A percentile compares a stretch with the other conserved stretches of the same genome.
phyloP scores from a whole-genome alignment of 768 basidiomycete genomes.

The Sporobolomyces phaffii region DNA sequence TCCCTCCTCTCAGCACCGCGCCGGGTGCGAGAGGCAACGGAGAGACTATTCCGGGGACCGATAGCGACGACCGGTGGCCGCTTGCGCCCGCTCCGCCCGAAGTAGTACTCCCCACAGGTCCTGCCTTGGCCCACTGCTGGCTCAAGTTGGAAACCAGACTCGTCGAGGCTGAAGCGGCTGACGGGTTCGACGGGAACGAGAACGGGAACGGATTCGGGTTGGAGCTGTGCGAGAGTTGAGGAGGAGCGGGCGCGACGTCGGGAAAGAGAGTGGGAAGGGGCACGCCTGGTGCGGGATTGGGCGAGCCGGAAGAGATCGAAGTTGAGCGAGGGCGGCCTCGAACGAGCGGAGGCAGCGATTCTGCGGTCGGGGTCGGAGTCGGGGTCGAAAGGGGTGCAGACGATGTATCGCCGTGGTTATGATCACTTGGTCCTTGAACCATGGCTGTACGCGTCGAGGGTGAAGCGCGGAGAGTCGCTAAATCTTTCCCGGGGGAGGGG shows the following conservation, averaged over 20 bases:
- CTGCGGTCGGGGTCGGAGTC: background rate
- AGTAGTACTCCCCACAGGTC: background rate
- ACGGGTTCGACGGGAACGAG: background rate
- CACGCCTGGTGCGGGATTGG: conserved; percentile 10
- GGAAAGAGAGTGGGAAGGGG: conserved; percentile 21
- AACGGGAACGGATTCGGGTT: background rate
- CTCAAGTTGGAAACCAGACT: conserved; percentile 2
- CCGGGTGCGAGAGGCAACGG: conserved; percentile 23
- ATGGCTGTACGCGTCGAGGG: background rate
- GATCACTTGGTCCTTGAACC: background rate
- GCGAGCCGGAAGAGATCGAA: conserved; percentile 32
- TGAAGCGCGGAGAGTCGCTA: too few species aligned
- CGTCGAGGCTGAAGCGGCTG: background rate
- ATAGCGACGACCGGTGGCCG: conserved; percentile 12
- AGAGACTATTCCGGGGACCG: conserved; percentile 22
- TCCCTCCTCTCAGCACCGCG: conserved; percentile 1
- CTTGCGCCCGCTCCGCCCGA: conserved; percentile 12
- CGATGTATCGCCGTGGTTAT: background rate
- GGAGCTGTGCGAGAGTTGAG: background rate
- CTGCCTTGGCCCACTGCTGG: background rate
- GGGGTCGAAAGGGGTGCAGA: too few species aligned
- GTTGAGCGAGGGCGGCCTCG: conserved; percentile 34
- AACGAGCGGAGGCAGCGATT: background rate
- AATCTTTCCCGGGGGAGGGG: too few species aligned
- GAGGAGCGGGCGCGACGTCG: background rate